Evolutionary conservation across 129 eudicot genomes (phyloP).

Genomic region (Arctium minus): DNA sequence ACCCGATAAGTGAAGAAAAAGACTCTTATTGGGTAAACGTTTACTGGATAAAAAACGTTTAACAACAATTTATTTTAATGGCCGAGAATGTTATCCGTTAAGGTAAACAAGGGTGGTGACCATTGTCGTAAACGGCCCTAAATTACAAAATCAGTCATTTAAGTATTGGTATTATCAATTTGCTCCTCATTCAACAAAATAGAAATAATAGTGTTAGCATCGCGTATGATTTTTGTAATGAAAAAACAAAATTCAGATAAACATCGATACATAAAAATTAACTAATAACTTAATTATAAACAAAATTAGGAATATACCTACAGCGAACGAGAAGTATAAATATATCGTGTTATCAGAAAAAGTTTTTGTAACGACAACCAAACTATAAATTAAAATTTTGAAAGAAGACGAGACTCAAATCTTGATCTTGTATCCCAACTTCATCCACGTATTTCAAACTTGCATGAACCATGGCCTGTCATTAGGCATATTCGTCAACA

Average conservation of each 20-base stretch:
- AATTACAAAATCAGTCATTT: too few species aligned
- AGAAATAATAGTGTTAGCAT: too few species aligned
- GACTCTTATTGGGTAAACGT: too few species aligned
- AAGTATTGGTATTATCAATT: too few species aligned
- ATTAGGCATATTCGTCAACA: not conserved
- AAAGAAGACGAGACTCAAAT: not conserved
- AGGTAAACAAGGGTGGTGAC: too few species aligned
- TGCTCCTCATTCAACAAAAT: too few species aligned
- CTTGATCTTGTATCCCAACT: not conserved
- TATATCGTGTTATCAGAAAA: not conserved
- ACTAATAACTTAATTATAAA: not conserved
- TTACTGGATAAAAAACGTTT: too few species aligned
- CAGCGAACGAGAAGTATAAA: not conserved
- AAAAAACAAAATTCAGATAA: not conserved
- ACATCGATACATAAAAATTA: not conserved
- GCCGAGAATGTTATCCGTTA: too few species aligned
- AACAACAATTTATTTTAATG: too few species aligned
- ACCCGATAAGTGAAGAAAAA: too few species aligned
- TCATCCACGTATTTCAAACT: constrained; percentile 12
- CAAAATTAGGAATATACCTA: not conserved
- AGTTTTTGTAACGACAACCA: not conserved
- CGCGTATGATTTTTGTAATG: too few species aligned
- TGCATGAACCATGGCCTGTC: constrained; percentile 37
- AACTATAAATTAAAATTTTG: not conserved
- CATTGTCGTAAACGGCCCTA: too few species aligned